Conservation (phyloP, 495 filamentous ascomycete genomes). For the Durotheca rogersii region DNA sequence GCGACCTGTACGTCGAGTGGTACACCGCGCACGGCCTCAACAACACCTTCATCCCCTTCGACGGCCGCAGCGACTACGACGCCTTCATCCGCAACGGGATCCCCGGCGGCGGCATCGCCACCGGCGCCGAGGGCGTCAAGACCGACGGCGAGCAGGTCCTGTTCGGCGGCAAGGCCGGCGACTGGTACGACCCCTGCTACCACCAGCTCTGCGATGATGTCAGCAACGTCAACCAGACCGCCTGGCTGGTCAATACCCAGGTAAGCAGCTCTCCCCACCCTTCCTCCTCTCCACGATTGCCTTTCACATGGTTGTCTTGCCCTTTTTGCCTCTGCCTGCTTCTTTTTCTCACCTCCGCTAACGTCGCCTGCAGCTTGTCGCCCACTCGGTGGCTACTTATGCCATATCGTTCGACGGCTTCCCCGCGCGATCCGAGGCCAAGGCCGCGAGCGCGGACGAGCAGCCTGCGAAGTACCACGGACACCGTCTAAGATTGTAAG, state of each 20-base stretch:
- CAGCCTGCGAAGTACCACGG: constrained; percentile 41
- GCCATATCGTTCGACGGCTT: constrained; percentile 55
- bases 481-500: constrained; percentile 38
- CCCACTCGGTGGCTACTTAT: constrained; percentile 56
- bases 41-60: constrained; percentile 55
- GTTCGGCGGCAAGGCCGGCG: constrained; percentile 55
- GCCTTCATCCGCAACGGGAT: constrained; percentile 56
- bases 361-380: constrained; percentile 44
- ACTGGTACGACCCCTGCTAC: constrained; percentile 57
- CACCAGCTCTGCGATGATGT: constrained; percentile 56
- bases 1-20: constrained; percentile 54
- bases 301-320: too few relatives aligned
- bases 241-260: constrained; percentile 58
- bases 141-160: constrained; percentile 49
- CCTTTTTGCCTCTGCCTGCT: too few relatives aligned
- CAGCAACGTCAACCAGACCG: constrained; percentile 50
- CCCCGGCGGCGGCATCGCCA: constrained; percentile 59
- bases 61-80: constrained; percentile 59
- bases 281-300: neutral
- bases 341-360: too few relatives aligned
- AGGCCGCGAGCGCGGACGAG: constrained; percentile 18
- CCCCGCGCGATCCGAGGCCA: constrained; percentile 42
- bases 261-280: constrained; percentile 23
- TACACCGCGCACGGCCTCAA: constrained; percentile 51
- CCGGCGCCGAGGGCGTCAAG: constrained; percentile 62